A percentile compares a stretch with the other conserved stretches of the same genome.
These are phyloP conservation scores for Gentiana straminea DNA, from an alignment of 257 asterid genomes.

Conservation along the genomic window DNA sequence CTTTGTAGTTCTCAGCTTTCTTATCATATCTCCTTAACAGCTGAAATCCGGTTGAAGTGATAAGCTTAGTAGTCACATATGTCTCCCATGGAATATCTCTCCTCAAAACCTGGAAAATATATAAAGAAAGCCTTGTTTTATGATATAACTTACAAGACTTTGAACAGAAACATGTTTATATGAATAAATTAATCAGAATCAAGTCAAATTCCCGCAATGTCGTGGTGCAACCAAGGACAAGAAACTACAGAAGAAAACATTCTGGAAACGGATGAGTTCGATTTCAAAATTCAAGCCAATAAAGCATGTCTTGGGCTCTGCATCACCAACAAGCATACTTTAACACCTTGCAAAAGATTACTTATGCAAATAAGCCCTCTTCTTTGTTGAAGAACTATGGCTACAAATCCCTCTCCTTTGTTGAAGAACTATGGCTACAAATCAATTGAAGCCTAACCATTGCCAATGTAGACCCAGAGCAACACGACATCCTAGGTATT, in stretches of 20 bases:
- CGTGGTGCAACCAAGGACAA: background rate
- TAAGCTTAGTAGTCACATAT: slow-evolving; percentile 80
- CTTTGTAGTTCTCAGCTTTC: slow-evolving; percentile 59
- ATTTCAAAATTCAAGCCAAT: background rate
- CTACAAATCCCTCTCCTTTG: no score
- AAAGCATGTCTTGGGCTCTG: no score
- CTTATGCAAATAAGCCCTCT: no score
- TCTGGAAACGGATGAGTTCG: no score
- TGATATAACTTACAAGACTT: background rate
- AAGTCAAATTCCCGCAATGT: background rate
- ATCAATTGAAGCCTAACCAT: background rate
- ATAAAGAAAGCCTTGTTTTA: slow-evolving; percentile 1
- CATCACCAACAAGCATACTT: no score
- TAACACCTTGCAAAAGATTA: no score
- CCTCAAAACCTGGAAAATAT: slow-evolving; percentile 47
- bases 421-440: background rate
- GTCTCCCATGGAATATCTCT: slow-evolving; percentile 98
- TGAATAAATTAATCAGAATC: background rate
- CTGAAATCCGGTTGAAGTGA: slow-evolving; percentile 79
- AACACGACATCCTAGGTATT: background rate
- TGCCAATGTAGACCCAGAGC: background rate
- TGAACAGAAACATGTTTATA: background rate
- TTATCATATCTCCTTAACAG: slow-evolving; percentile 84
- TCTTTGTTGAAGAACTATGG: no score
- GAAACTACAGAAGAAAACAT: background rate